Conservation (phyloP, 177 flowering plant species). For the Tripterygium wilfordii region DNA sequence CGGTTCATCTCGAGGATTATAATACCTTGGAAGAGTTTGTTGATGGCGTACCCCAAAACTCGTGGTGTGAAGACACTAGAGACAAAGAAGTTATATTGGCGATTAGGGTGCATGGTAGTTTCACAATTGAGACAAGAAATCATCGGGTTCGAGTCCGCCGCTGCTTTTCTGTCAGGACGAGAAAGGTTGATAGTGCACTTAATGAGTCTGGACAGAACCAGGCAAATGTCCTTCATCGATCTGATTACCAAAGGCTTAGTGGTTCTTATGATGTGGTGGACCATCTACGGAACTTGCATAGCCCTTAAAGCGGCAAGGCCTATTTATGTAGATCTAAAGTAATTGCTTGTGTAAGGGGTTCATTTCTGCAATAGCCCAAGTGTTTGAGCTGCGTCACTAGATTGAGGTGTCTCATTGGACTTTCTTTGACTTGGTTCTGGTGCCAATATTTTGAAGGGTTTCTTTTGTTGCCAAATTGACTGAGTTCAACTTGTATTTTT, state of each 20-base stretch:
- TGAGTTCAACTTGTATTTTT: no score
- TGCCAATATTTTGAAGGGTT: no score
- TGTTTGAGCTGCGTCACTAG: no score
- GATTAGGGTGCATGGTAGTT: conserved; percentile 45
- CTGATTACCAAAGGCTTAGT: conserved; percentile 49
- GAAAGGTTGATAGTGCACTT: conserved; percentile 17
- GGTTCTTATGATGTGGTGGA: conserved; percentile 50
- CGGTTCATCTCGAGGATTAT: conserved; percentile 62
- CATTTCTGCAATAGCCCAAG: no score
- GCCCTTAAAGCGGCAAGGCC: conserved; percentile 39
- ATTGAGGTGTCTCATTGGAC: no score
- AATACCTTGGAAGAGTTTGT: conserved; percentile 65
- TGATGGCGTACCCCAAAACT: conserved; percentile 76
- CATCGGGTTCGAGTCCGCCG: conserved; percentile 62
- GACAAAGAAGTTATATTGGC: conserved; percentile 69
- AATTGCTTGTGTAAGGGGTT: no score
- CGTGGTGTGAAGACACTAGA: conserved; percentile 82
- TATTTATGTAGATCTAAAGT: no score
- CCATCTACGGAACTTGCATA: conserved; percentile 43
- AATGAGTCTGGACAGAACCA: conserved; percentile 21
- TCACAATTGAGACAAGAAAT: conserved; percentile 31
- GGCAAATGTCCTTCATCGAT: conserved; percentile 50
- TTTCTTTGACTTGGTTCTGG: no score
- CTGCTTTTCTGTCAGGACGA: conserved; percentile 34
- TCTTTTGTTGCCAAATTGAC: no score